Evolutionary conservation across 2,329 filamentous ascomycete genomes (phyloP), one percentile per base, ranked within the genome.

Genomic region (Thermomyces lanuginosus): DNA sequence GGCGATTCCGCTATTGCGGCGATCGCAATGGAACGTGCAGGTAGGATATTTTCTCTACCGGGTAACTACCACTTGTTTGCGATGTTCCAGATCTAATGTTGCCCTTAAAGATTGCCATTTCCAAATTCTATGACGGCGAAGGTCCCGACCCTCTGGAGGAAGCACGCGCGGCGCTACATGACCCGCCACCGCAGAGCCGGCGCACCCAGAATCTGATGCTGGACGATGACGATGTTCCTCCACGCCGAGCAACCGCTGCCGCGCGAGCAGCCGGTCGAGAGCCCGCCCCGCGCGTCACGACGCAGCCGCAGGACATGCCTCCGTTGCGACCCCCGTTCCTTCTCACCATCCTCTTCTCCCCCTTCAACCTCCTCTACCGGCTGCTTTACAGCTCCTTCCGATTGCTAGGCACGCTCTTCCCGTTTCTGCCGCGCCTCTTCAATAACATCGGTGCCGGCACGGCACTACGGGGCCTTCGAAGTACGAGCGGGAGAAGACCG

Each of bases 121-220:
- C 89, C 38, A 91, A 91, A 48, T 95, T 95, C 68, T 98, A 93
- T 50, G 89, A 98, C 45, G 89, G 89, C 40, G 89, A 95, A 56
- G 76, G 76, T 3, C 69, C 82, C 25, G 81, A 92, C 48, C 76
- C 72, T 8, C 60, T 86, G 10, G 76, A 78, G 31, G 81, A 89
- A 56, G 79, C 79, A 31, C 65, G 74, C 26, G 66, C 74, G 25
- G 63, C 67, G 5, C 63, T 74, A 33, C 57, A 65, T 27, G 54
- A 63, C n/a, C 73, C 76, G 10, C 69, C 70, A 24, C 62, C 69
- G 36, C 57, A 71, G 32, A 58, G 63, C 8, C 65, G 80, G 36
- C 71, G 76, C 35, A 59, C 66, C 38, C 78, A 91, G 44, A 91
- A 80, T 34, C 63, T 91, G 15, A 54, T 70, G 47, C 63, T 62